Base-by-base conservation (phyloP, 2,329 filamentous ascomycete genomes). In the Fusarium dimerum region DNA sequence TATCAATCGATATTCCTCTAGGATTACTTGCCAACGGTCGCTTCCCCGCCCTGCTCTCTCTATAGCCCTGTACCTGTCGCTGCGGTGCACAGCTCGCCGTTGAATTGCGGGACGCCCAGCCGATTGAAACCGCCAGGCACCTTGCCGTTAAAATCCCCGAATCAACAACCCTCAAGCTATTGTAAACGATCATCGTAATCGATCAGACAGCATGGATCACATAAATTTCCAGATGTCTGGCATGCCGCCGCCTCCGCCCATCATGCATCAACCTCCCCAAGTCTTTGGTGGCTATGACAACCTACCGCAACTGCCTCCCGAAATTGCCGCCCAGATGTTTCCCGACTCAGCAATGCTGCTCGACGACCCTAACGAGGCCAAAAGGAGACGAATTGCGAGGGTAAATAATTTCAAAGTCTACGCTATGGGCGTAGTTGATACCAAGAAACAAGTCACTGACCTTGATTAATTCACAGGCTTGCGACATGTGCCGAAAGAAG, bases 401-500 rank as follows among this genome's bases (percentile, higher is more conserved):
- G 90, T 93, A 81, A 77, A 55, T 30, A 32, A 18, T n/a, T 16
- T 20, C 20, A 26, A 7, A 43, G 10, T 34, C 40, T 45, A 29
- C 4, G 32, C 13, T 15, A 11, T 36, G 32, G 32, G 50, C 17
- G 26, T 45, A 44, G 15, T 48, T 47, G 45, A 43, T 38, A 41
- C 16, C 12, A 29, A 20, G 43, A 51, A 40, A 18, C 34, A 47
- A 38, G 20, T 12, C 60, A 45, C 61, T 64, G 54, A 64, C 53
- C 43, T 12, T 18, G n/a, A 36, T 12, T n/a, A 16, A 43, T 47
- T 18, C 13, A 47, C 55, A 92, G 89, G 92, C 92, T 47, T 96
- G 92, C 76, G 92, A 96, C 66, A 95, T 96, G 92, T 97, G 93
- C 71, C 83, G 92, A 65, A 96, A 96, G 76, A 92, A 90, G 75